These are phyloP conservation scores for Tripterygium wilfordii DNA, from an alignment of 177 flowering plant genomes.

Conservation along the genomic window DNA sequence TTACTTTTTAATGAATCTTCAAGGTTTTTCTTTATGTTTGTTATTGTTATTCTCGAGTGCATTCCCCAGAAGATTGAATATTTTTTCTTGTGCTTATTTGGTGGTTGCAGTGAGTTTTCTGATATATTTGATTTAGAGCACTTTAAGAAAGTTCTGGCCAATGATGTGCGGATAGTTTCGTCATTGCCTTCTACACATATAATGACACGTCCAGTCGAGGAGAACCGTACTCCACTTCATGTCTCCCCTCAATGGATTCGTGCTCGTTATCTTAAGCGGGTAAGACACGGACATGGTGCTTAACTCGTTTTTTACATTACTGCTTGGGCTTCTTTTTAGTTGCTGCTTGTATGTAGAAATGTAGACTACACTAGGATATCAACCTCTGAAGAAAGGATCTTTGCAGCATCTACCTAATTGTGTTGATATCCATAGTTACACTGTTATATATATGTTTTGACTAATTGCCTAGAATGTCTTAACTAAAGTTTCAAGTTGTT, in stretches of 20 bases:
- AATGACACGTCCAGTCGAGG: slow-evolving; percentile 89
- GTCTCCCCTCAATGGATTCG: slow-evolving; percentile 87
- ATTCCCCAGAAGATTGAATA: neutral
- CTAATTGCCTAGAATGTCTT: too few relatives aligned
- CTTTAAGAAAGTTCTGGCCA: slow-evolving; percentile 70
- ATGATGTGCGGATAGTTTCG: slow-evolving; percentile 81
- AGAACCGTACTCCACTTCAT: slow-evolving; percentile 78
- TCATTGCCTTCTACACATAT: slow-evolving; percentile 93
- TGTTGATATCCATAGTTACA: too few relatives aligned
- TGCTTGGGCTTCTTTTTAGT: neutral
- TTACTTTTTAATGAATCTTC: too few relatives aligned
- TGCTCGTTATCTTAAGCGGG: slow-evolving; percentile 60
- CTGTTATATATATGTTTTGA: too few relatives aligned
- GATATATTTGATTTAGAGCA: slow-evolving; percentile 97
- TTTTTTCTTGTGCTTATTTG: slow-evolving; percentile 2
- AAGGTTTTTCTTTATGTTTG: neutral
- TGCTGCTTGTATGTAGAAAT: neutral
- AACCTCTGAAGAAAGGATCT: too few relatives aligned
- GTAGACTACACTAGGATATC: too few relatives aligned
- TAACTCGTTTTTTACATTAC: neutral
- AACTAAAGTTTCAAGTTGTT: too few relatives aligned
- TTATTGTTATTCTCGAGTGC: neutral
- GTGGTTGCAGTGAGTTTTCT: slow-evolving; percentile 74
- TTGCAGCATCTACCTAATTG: too few relatives aligned
- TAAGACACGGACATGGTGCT: too few relatives aligned